Conservation (phyloP, 441 rosid genomes). For the Kokia cookei region DNA sequence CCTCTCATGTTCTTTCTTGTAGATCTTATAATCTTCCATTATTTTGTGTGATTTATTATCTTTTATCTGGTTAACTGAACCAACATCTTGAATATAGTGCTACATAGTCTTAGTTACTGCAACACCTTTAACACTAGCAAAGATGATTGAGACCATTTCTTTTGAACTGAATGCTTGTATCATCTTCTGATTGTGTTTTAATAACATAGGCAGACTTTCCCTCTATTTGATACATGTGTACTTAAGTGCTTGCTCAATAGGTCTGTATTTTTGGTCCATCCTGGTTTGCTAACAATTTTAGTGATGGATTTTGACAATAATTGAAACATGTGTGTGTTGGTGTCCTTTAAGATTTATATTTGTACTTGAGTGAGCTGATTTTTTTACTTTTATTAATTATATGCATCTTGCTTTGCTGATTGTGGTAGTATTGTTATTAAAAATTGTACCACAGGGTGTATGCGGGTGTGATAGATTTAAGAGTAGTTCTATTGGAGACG, state of each 20-base stretch:
- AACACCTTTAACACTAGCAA: not conserved
- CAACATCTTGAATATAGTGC: not conserved
- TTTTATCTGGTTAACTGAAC: not conserved
- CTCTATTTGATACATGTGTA: not conserved
- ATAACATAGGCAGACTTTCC: not conserved
- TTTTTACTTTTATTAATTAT: not conserved
- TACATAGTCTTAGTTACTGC: not conserved
- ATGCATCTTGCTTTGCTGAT: not conserved
- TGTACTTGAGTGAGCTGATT: not conserved
- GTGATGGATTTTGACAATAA: not conserved
- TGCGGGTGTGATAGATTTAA: constrained; percentile 92
- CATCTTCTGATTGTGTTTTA: not conserved
- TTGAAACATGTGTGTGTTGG: not conserved
- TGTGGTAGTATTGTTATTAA: not conserved
- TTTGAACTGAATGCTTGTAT: not conserved
- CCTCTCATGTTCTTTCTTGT: not conserved
- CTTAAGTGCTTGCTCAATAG: not conserved
- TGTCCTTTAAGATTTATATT: not conserved
- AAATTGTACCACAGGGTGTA: constrained; percentile 60
- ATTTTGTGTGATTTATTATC: not conserved
- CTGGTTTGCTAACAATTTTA: not conserved
- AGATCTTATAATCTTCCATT: not conserved
- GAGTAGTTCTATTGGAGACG: constrained; percentile 65
- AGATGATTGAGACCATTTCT: not conserved
- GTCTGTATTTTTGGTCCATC: not conserved